Percentiles rank a stretch among this genome's conserved stretches.
Evolutionary conservation across 2,329 filamentous ascomycete genomes (phyloP).

Genomic region (Leptoxyphium fumago): DNA sequence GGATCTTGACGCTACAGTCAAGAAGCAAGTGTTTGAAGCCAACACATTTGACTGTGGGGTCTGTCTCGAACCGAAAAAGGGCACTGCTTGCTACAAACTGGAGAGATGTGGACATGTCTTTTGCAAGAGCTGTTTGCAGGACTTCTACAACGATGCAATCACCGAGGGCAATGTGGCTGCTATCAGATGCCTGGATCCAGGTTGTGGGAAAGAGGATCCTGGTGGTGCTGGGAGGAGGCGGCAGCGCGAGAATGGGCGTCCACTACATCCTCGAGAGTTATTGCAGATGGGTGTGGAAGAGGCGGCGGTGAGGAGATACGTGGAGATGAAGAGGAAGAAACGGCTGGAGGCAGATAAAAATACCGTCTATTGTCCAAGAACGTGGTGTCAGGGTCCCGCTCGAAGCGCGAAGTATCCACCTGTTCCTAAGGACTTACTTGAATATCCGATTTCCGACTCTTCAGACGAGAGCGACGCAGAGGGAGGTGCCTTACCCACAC

Average conservation of each 20-base stretch:
- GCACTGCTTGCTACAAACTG: conserved; percentile 64
- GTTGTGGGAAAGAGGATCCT: conserved; percentile 50
- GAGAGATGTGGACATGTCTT: conserved; percentile 81
- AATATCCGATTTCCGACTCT: conserved; percentile 23
- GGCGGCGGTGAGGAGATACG: conserved; percentile 68
- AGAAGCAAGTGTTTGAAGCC: conserved; percentile 60
- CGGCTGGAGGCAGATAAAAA: conserved; percentile 82
- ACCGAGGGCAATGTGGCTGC: conserved; percentile 65
- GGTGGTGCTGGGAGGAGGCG: conserved; percentile 8
- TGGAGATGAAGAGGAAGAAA: conserved; percentile 80
- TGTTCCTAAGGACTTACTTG: conserved; percentile 25
- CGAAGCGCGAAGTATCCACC: conserved; percentile 38
- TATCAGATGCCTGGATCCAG: conserved; percentile 66
- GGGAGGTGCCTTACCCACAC: conserved; percentile 2
- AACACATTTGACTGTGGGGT: conserved; percentile 80
- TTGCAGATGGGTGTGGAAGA: conserved; percentile 37
- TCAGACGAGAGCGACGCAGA: conserved; percentile 20
- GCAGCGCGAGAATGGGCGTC: conserved; percentile 46
- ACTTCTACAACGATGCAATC: conserved; percentile 83
- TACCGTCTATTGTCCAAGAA: conserved; percentile 81
- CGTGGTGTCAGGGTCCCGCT: conserved; percentile 85
- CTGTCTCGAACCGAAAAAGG: conserved; percentile 87
- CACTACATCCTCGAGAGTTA: conserved; percentile 70
- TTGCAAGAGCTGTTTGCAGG: conserved; percentile 71
- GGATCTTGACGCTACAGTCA: conserved; percentile 63